Percentiles rank a stretch among this genome's conserved stretches.
Evolutionary conservation across 2,329 filamentous ascomycete genomes (phyloP).

Genomic region (Diaporthe citri): DNA sequence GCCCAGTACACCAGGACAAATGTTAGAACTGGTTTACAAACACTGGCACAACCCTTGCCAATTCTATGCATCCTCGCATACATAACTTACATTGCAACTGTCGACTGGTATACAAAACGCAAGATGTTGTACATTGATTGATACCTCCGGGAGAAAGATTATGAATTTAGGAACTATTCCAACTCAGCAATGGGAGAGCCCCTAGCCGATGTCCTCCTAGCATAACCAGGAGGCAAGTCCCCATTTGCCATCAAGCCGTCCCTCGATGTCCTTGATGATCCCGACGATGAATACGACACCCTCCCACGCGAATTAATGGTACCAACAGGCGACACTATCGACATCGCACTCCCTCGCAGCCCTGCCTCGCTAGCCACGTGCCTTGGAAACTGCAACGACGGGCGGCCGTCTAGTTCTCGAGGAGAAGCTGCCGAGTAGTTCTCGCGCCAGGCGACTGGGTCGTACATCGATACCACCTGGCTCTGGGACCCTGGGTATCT

Average conservation of each 20-base stretch:
- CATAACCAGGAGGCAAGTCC: neutral
- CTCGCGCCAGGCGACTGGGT: slow-evolving; percentile 31
- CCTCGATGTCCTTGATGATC: neutral
- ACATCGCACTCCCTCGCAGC: neutral
- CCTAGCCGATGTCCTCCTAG: neutral
- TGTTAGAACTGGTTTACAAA: neutral
- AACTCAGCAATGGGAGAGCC: slow-evolving; percentile 3
- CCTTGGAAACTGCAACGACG: neutral
- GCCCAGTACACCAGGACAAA: neutral
- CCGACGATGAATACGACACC: neutral
- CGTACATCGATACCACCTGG: slow-evolving; percentile 1
- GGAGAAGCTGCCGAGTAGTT: slow-evolving; percentile 24
- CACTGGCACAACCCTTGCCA: neutral
- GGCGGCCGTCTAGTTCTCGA: slow-evolving; percentile 15
- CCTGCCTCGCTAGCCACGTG: neutral
- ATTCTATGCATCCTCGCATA: neutral
- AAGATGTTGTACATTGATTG: neutral
- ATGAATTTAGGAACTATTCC: neutral
- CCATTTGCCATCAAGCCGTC: neutral
- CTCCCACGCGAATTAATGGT: neutral
- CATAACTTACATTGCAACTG: neutral
- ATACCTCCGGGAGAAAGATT: neutral
- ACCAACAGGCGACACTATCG: neutral
- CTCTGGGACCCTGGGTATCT: neutral
- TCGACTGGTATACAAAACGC: neutral